Conservation (phyloP, 2,329 filamentous ascomycete genomes). For the Talaromyces sp. region DNA sequence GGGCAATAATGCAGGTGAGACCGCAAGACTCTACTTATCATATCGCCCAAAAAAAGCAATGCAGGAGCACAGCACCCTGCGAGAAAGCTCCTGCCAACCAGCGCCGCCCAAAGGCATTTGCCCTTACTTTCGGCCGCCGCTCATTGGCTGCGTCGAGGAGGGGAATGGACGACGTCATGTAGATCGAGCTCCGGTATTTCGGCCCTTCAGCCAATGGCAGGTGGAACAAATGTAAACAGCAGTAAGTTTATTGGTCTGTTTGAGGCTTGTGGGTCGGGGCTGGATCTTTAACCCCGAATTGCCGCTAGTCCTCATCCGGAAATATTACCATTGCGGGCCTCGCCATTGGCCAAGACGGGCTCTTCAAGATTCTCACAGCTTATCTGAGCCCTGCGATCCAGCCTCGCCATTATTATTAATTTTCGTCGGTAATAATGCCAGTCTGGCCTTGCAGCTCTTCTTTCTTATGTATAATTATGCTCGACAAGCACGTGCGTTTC, state of each 20-base stretch:
- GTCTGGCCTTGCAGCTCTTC: too few species aligned
- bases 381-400: too few species aligned
- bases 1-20: not conserved
- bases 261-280: not conserved
- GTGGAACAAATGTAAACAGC: not conserved
- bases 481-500: too few species aligned
- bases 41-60: not conserved
- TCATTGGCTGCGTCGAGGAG: conserved; percentile 2
- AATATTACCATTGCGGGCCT: not conserved
- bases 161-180: not conserved
- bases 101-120: not conserved
- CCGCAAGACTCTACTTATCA: too few species aligned
- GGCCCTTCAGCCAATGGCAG: not conserved
- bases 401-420: too few species aligned
- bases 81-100: not conserved
- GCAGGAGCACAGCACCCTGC: not conserved
- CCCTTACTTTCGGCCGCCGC: not conserved
- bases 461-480: not conserved
- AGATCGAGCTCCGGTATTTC: not conserved
- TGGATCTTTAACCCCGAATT: not conserved
- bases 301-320: not conserved
- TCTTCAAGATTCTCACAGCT: not conserved
- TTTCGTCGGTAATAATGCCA: too few species aligned
- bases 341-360: not conserved
- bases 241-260: not conserved